These are phyloP conservation scores for Auricularia auricula-judae DNA, from an alignment of 768 basidiomycete genomes.

Conservation along the genomic window DNA sequence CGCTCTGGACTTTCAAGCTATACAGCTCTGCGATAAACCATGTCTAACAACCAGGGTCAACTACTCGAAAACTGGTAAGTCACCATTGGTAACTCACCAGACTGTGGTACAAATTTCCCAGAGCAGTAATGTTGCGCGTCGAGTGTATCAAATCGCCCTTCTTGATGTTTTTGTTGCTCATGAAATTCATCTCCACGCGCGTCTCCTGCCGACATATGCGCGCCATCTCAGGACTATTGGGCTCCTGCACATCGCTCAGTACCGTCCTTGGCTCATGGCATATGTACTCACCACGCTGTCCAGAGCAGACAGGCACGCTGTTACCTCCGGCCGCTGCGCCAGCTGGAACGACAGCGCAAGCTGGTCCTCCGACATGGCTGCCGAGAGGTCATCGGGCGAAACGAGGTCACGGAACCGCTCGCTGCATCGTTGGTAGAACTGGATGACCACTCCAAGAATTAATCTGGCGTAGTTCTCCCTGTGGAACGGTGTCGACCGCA, in stretches of 20 bases:
- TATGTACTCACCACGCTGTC: conserved; percentile 36
- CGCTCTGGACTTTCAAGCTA: conserved; percentile 50
- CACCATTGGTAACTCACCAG: conserved; percentile 45
- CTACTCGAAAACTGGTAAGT: neutral
- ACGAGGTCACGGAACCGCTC: conserved; percentile 75
- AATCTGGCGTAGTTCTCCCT: conserved; percentile 89
- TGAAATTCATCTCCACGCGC: conserved; percentile 58
- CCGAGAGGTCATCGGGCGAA: conserved; percentile 22
- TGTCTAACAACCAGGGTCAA: conserved; percentile 31
- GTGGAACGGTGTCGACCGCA: conserved; percentile 86
- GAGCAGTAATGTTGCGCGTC: conserved; percentile 54
- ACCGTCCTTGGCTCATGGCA: neutral
- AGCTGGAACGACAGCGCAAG: conserved; percentile 36
- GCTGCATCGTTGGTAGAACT: conserved; percentile 91
- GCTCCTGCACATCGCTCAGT: conserved; percentile 21
- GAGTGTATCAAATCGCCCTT: conserved; percentile 62
- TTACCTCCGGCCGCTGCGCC: conserved; percentile 80
- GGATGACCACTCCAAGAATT: conserved; percentile 86
- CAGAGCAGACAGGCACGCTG: conserved; percentile 59
- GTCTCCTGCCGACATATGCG: conserved; percentile 67
- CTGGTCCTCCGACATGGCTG: conserved; percentile 29
- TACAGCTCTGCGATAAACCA: conserved; percentile 78
- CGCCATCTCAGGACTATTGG: conserved; percentile 27
- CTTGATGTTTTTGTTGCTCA: conserved; percentile 41
- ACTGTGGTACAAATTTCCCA: conserved; percentile 77